Base-by-base conservation (phyloP, 169 alveolate species). In the Eimeria falciformis region DNA sequence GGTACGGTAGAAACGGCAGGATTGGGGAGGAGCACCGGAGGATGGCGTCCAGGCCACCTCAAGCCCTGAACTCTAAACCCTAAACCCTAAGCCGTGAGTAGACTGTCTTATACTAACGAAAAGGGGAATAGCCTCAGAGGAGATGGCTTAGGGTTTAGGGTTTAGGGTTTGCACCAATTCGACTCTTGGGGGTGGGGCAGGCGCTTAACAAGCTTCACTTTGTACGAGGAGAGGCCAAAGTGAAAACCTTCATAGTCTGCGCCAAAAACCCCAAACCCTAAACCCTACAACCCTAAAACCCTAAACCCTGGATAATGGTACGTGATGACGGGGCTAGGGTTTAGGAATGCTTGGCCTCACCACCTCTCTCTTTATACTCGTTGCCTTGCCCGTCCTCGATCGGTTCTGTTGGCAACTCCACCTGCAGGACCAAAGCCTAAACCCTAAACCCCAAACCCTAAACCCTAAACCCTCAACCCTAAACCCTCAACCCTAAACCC, bases 131-230 rank as follows among this genome's bases (percentile, higher is more conserved):
- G 73, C 7, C 6, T 7, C 33, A 11, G 23, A 62, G 9, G 9
- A 5, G 37, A 14, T 12, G 37, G 37, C 6, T 14, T 23, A 62
- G 73, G 37, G 73, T 18, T 23, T 14, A 62, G 37, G 73, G 37
- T 18, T 14, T 23, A 62, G 73, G 37, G 29, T 14, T 23, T 18
- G 6, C 29, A 91, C 94, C 97, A 94, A 94, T 97, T 97, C 23
- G 98, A 98, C 96, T 98, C 99, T 40, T 99, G 98, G 18, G 95
- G 97, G 81, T 98, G 99, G 40, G 97, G 96, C 17, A 98, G 97
- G 91, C 97, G 94, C 65, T 95, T 93, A 79, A 96, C 98, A 12
- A 96, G 95, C 89, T 96, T 97, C 58, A 98, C 96, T 87, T 97
- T 96, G 91, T 96, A 96, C 23, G 96, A 95, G 27, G 97, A 94